phyloP scores from a whole-genome alignment of 257 asterid genomes.

The Solanum arcanum region DNA sequence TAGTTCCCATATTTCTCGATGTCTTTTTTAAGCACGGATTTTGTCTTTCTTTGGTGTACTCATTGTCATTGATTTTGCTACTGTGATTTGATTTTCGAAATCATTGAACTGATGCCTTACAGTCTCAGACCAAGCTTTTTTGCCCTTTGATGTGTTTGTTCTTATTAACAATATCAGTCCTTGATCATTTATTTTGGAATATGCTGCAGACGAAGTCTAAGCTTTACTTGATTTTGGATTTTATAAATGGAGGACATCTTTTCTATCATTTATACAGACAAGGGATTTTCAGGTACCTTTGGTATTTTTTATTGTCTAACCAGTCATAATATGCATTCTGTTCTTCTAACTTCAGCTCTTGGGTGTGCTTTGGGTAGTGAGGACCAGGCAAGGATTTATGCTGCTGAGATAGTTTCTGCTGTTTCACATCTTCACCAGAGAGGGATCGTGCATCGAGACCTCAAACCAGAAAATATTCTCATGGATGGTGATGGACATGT shows the following conservation, averaged over 20 bases:
- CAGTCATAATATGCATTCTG: neutral
- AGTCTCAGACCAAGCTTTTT: neutral
- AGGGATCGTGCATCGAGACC: constrained; percentile 92
- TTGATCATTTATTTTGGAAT: constrained; percentile 7
- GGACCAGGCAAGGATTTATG: constrained; percentile 92
- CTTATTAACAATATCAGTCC: neutral
- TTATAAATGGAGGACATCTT: constrained; percentile 90
- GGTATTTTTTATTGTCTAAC: neutral
- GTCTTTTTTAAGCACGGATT: neutral
- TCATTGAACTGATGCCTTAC: neutral
- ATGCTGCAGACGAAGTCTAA: constrained; percentile 64
- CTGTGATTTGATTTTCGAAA: neutral
- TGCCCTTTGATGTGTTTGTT: neutral
- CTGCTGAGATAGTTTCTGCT: constrained; percentile 94
- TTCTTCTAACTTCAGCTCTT: constrained; percentile 15
- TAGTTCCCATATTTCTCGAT: neutral
- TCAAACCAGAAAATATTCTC: constrained; percentile 94
- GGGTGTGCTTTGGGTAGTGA: constrained; percentile 47
- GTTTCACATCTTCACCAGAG: constrained; percentile 86
- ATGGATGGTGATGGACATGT: constrained; percentile 97
- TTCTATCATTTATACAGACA: constrained; percentile 95
- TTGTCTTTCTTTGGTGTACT: neutral
- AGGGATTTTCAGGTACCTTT: constrained; percentile 77
- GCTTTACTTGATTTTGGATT: constrained; percentile 78
- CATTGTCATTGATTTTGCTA: neutral